Base-by-base conservation (phyloP, 2,329 filamentous ascomycete genomes). In the Mollisia scopiformis region DNA sequence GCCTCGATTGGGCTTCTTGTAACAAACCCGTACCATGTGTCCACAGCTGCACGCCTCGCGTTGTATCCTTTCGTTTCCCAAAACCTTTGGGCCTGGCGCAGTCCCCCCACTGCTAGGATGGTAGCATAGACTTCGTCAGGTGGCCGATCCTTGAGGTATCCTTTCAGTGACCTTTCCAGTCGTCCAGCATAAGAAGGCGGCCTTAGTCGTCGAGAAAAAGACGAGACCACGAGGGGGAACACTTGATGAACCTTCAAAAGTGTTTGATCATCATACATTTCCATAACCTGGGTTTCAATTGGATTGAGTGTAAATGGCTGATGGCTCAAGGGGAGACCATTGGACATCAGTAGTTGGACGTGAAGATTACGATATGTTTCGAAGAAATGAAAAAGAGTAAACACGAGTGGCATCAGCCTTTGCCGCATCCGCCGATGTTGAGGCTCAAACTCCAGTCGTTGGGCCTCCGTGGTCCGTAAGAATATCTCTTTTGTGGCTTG, bases 31-130 rank as follows among this genome's bases (percentile, higher is more conserved):
- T 83, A 87, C 85, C 85, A 89, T 5, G 69, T 75, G 67, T 89
- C 86, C 16, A 89, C 86, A 1, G 83, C 82, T 21, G 78, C 78
- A 59, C 85, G 79, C 31, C 86, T 79, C 55, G 77, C 78, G 69
- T 87, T 88, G 73, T 89, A 89, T 1, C 86, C 85, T 68, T 87
- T 87, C 39, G 86, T 85, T 69, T 88, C 85, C 86, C 86, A 89
- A 35, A 89, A 80, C 47, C 82, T 78, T 66, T 88, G 84, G 1
- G 88, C 85, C 68, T 88, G 84, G 8, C 86, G 80, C 58, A 89
- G 74, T 2, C 86, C 86, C 33, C 86, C 86, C 11, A 88, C 75
- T 46, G 82, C 84, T 10, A 89, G 69, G 13, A 87, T 82, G 2
- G 86, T 82, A 10, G 82, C 81, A 64, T 88, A 86, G 0, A 88